Percentiles rank a stretch among this genome's conserved stretches.
phyloP scores from a whole-genome alignment of 176 grass and related monocot genomes.

The Aegilops tauschii region DNA sequence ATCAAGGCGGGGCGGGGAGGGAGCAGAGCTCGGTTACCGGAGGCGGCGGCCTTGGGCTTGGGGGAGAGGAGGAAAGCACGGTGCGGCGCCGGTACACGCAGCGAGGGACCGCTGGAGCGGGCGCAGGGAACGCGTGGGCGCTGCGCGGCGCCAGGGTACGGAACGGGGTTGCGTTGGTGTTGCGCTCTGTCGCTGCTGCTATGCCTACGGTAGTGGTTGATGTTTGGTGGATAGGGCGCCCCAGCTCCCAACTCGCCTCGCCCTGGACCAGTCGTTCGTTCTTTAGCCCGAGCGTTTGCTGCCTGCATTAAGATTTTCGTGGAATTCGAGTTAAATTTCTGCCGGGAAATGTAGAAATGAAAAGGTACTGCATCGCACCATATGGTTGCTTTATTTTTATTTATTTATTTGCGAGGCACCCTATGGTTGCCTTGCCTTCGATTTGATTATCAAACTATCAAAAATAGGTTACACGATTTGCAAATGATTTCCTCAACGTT shows the following conservation, averaged over 20 bases:
- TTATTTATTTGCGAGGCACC: no score
- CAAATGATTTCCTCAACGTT: no score
- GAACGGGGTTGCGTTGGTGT: not conserved
- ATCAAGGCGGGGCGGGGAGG: no score
- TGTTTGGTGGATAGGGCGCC: not conserved
- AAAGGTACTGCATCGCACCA: no score
- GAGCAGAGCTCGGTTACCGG: not conserved
- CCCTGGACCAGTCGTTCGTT: constrained; percentile 5
- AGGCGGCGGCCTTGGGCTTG: not conserved
- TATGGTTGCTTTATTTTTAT: no score
- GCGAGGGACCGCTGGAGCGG: not conserved
- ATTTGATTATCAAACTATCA: no score
- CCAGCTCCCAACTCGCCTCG: not conserved
- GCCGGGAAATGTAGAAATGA: no score
- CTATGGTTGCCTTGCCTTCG: no score
- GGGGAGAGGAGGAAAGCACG: not conserved
- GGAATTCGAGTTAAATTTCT: not conserved
- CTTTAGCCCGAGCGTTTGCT: not conserved
- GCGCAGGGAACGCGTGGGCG: not conserved
- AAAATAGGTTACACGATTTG: no score
- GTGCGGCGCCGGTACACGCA: not conserved
- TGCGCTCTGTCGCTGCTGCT: not conserved
- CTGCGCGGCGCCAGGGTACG: not conserved
- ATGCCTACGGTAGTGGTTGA: not conserved
- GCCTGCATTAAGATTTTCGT: not conserved